Evolutionary conservation across 2,329 filamentous ascomycete genomes (phyloP).

Genomic region (Lecanicillium sp.): DNA sequence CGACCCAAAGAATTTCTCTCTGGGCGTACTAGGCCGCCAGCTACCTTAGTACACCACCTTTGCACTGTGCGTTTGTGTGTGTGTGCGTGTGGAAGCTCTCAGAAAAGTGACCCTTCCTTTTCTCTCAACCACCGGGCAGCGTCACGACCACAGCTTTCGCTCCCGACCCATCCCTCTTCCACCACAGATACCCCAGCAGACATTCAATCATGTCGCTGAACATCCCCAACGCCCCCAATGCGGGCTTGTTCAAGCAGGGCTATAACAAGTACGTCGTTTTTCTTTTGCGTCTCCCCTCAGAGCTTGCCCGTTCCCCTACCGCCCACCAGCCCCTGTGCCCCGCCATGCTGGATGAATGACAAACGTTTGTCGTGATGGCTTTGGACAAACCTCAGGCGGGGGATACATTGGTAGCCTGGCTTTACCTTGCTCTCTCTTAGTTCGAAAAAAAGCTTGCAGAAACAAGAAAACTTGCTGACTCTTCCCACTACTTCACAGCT

Average conservation of each 20-base stretch:
- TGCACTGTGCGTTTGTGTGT: too few species aligned
- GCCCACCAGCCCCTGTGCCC: slow-evolving; percentile 17
- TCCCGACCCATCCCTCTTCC: slow-evolving; percentile 4
- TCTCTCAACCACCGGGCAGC: slow-evolving; percentile 3
- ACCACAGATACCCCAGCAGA: slow-evolving; percentile 26
- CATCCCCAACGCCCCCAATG: slow-evolving; percentile 89
- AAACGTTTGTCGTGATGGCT: background rate
- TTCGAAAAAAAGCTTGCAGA: too few species aligned
- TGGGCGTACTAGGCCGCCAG: too few species aligned
- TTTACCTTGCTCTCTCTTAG: slow-evolving; percentile 2
- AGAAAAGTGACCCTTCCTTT: slow-evolving; percentile 4
- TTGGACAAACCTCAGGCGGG: slow-evolving; percentile 7
- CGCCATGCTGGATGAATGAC: slow-evolving; percentile 10
- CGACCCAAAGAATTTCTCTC: too few species aligned
- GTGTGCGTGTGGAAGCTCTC: slow-evolving; percentile 8
- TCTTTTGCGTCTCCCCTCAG: slow-evolving; percentile 14
- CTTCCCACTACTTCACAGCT: slow-evolving; percentile 47
- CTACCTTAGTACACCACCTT: too few species aligned
- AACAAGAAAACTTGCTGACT: too few species aligned
- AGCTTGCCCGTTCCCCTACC: slow-evolving; percentile 12
- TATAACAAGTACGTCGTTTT: slow-evolving; percentile 75
- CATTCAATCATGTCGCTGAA: slow-evolving; percentile 73
- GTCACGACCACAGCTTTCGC: slow-evolving; percentile 5
- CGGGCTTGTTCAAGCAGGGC: slow-evolving; percentile 88
- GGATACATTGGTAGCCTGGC: background rate